Conservation (phyloP, 176 grass and related monocot genomes). For the Calamus simplicifolius region DNA sequence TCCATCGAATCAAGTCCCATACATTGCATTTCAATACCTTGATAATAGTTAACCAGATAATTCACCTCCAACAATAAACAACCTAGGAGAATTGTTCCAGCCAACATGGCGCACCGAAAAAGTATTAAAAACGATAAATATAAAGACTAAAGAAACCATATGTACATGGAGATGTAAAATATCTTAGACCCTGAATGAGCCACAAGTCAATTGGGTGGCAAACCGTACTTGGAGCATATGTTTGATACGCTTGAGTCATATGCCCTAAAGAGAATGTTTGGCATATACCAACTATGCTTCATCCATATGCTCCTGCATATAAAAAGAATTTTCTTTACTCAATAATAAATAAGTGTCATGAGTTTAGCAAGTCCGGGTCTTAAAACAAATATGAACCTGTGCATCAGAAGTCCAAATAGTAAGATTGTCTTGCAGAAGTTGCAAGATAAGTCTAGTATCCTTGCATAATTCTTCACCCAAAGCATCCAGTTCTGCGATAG, state of each 20-base stretch:
- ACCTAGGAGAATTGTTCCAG: too few species aligned
- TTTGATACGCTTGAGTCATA: background rate
- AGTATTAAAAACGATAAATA: too few species aligned
- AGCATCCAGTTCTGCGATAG: background rate
- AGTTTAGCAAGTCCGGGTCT: background rate
- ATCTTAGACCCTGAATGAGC: too few species aligned
- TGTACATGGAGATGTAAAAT: too few species aligned
- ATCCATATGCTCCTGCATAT: background rate
- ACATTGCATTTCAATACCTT: too few species aligned
- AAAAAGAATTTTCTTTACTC: background rate
- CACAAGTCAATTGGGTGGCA: too few species aligned
- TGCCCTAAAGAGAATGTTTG: background rate
- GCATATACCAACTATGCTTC: background rate
- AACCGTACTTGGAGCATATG: background rate
- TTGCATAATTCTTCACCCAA: conserved; percentile 6
- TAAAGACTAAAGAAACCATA: too few species aligned
- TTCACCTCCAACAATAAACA: too few species aligned
- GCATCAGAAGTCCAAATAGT: background rate
- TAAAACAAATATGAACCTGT: background rate
- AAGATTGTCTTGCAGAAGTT: background rate
- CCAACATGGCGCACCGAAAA: too few species aligned
- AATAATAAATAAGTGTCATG: background rate
- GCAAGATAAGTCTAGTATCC: background rate
- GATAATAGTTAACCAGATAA: too few species aligned
- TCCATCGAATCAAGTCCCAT: too few species aligned